Percentiles rank a stretch among this genome's conserved stretches.
phyloP scores from a whole-genome alignment of 1,139 yeast species.

The Suhomyces taliae region DNA sequence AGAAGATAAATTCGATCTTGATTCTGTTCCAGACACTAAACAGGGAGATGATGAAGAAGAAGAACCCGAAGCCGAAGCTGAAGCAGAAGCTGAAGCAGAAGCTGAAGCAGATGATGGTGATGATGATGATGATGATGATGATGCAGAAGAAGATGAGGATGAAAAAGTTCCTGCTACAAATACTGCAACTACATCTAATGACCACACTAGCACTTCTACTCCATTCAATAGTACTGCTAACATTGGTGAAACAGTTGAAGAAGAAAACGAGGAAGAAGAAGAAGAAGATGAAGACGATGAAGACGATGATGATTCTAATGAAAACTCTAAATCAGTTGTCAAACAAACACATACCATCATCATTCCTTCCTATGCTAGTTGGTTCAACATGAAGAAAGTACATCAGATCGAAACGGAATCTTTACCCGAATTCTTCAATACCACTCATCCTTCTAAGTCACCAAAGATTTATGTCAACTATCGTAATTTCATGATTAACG shows the following conservation, averaged over 20 bases:
- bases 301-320: conserved; percentile 10
- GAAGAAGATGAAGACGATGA: conserved; percentile 7
- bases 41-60: background rate
- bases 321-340: conserved; percentile 10
- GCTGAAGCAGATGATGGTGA: background rate
- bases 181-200: background rate
- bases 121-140: conserved; percentile 2
- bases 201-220: background rate
- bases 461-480: conserved; percentile 85
- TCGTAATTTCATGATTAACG: conserved; percentile 90
- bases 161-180: background rate
- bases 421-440: conserved; percentile 85
- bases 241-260: conserved; percentile 1
- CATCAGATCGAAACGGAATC: conserved; percentile 68
- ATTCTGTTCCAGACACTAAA: background rate
- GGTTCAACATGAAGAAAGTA: conserved; percentile 80
- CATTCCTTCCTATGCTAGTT: conserved; percentile 89
- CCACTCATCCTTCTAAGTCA: conserved; percentile 76
- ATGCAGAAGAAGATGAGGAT: background rate
- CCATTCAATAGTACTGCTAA: background rate
- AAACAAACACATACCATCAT: conserved; percentile 84
- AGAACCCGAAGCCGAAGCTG: background rate
- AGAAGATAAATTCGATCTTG: conserved; percentile 1
- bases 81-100: background rate
- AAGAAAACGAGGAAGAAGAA: conserved; percentile 6